Conservation (phyloP, 768 basidiomycete genomes). For the Suillus paluster region DNA sequence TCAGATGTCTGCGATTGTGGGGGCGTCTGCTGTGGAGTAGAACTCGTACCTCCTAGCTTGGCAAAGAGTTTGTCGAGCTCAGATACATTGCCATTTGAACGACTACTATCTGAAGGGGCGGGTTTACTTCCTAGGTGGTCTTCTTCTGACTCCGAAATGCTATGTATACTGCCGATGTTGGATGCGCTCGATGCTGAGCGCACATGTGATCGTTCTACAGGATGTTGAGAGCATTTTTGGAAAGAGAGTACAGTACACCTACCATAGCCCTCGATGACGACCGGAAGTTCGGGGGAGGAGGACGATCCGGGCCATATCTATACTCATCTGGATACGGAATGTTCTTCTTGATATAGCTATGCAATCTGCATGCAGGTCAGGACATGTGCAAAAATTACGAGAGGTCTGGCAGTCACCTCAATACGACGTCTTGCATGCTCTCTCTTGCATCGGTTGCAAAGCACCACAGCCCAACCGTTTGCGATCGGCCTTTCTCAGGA, state of each 20-base stretch:
- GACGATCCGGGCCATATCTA: conserved; percentile 68
- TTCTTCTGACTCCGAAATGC: conserved; percentile 38
- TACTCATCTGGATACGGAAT: conserved; percentile 73
- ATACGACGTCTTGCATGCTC: conserved; percentile 57
- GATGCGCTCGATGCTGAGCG: conserved; percentile 39
- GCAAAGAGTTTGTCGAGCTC: conserved; percentile 51
- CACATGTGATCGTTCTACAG: conserved; percentile 26
- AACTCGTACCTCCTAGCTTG: conserved; percentile 33
- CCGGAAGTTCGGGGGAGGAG: conserved; percentile 60
- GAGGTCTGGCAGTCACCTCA: conserved; percentile 48
- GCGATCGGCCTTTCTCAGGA: conserved; percentile 58
- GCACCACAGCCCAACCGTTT: conserved; percentile 77
- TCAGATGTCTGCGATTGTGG: conserved; percentile 23
- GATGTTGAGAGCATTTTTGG: conserved; percentile 12
- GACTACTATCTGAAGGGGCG: conserved; percentile 15
- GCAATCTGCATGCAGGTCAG: too few relatives aligned
- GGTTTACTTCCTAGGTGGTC: conserved; percentile 21
- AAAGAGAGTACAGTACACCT: background rate
- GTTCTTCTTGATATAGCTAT: conserved; percentile 54
- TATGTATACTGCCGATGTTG: conserved; percentile 38
- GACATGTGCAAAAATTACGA: too few relatives aligned
- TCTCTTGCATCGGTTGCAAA: conserved; percentile 68
- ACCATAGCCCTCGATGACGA: conserved; percentile 35
- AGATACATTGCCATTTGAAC: conserved; percentile 29
- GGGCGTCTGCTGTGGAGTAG: conserved; percentile 12